phyloP scores from a whole-genome alignment of 2,329 filamentous ascomycete genomes.

The Metarhizium brunneum region DNA sequence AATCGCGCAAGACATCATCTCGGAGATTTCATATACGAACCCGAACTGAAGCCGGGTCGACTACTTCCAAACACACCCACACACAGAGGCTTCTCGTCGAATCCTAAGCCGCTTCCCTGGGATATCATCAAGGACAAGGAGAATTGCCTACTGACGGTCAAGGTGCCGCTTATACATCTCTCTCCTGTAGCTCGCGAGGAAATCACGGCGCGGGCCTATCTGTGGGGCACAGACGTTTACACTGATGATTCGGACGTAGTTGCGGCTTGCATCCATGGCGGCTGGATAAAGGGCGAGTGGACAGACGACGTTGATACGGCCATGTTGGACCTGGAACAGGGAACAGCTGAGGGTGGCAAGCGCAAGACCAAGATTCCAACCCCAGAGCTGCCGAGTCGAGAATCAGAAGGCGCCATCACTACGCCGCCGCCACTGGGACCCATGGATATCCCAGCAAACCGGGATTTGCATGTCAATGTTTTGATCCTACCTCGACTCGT shows the following conservation, averaged over 20 bases:
- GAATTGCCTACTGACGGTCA: conserved; percentile 85
- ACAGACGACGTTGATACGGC: conserved; percentile 63
- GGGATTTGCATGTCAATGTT: conserved; percentile 80
- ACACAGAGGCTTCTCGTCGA: conserved; percentile 38
- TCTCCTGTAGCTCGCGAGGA: conserved; percentile 63
- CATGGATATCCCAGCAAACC: conserved; percentile 52
- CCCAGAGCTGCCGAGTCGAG: conserved; percentile 21
- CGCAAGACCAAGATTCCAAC: conserved; percentile 22
- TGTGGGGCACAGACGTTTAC: conserved; percentile 94
- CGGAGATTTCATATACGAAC: conserved; percentile 74
- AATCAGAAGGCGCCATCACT: conserved; percentile 35
- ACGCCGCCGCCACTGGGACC: conserved; percentile 52
- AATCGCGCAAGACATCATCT: conserved; percentile 68
- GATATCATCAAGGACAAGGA: conserved; percentile 64
- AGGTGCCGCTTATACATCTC: conserved; percentile 74
- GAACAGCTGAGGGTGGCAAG: conserved; percentile 15
- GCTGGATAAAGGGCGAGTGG: conserved; percentile 89
- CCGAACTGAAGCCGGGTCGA: conserved; percentile 48
- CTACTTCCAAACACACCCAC: conserved; percentile 31
- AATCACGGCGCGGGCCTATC: conserved; percentile 67
- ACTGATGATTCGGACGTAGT: conserved; percentile 93
- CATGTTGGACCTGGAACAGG: conserved; percentile 49
- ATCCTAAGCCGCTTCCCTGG: conserved; percentile 64
- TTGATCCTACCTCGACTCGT: conserved; percentile 73
- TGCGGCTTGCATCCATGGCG: conserved; percentile 84